These are phyloP conservation scores for Endocalyx cinctus DNA, from an alignment of 2,329 filamentous ascomycete species.

Conservation along the genomic window DNA sequence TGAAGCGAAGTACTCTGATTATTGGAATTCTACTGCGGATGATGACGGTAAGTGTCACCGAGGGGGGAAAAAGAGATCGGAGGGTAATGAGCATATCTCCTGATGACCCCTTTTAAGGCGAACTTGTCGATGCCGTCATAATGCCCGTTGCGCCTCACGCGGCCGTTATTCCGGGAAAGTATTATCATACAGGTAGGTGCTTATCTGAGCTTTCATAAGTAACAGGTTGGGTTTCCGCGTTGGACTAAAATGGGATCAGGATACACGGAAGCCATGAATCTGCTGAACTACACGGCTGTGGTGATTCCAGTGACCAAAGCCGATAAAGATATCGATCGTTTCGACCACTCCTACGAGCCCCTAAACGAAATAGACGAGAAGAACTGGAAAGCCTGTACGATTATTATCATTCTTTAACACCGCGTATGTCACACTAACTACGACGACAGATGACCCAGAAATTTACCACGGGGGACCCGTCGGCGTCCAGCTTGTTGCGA, in stretches of 20 bases:
- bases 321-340: conserved; percentile 44
- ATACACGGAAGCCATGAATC: conserved; percentile 40
- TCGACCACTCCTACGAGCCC: conserved; percentile 32
- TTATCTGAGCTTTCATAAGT: no score
- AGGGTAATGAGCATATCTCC: no score
- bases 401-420: not conserved
- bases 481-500: conserved; percentile 41
- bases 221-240: no score
- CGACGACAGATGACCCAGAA: conserved; percentile 39
- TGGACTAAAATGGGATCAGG: no score
- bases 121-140: conserved; percentile 52
- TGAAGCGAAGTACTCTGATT: conserved; percentile 57
- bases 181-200: conserved; percentile 27
- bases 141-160: conserved; percentile 45
- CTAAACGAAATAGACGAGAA: conserved; percentile 36
- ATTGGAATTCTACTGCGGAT: conserved; percentile 53
- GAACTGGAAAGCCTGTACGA: conserved; percentile 46
- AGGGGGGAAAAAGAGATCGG: no score
- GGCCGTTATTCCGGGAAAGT: conserved; percentile 42
- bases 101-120: no score
- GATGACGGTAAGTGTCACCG: conserved; percentile 37
- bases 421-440: not conserved
- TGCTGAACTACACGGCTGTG: conserved; percentile 51
- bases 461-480: conserved; percentile 44
- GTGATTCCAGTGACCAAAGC: conserved; percentile 52